Evolutionary conservation across 2,329 filamentous ascomycete species (phyloP), one percentile per base, ranked within the genome.

Genomic region (Colletotrichum lentis): DNA sequence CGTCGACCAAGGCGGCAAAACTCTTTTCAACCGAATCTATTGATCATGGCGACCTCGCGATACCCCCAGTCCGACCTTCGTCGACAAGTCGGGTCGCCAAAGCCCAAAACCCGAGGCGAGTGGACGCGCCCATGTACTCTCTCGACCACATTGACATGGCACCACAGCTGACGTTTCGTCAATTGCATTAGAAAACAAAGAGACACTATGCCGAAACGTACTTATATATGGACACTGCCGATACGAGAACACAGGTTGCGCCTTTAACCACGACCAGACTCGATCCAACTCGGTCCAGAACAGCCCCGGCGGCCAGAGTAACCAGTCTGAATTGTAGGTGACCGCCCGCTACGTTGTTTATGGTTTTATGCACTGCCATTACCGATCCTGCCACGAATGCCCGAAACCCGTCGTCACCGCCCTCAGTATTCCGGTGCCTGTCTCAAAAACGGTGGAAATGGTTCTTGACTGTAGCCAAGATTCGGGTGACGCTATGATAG

Each of bases 201-300:
- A 96, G 77, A 97, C 93, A 7, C 86, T 95, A 65, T 97, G 94
- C 81, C 91, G 94, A 76, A 97, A 97, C 80, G 91, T 97, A 70
- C 87, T 94, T 70, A 97, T 97, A 74, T 97, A 97, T 78, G 94
- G 94, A 64, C 92, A 95, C 80, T 97, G 94, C 79, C 91, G 93
- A 71, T 97, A 94, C 80, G 92, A 96, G 82, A 93, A 96, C 76
- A 90, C 92, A 81, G 93, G 92, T 81, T 97, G 94, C 80, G 89
- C 91, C 72, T 97, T 96, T 81, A 96, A 94, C 76, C 94, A 97
- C 80, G 92, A 96, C 73, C 87, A 89, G 67, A 85, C 88, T 73
- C 93, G 90, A 79, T 81, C 76, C 64, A 79, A 75, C 43, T 68
- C 70, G 37, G 71, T 62, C 47, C 57, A 64, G 46, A 71, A 72